Evolutionary conservation across 2,329 filamentous ascomycete species (phyloP).

Genomic region (Cucurbitaria berberidis): DNA sequence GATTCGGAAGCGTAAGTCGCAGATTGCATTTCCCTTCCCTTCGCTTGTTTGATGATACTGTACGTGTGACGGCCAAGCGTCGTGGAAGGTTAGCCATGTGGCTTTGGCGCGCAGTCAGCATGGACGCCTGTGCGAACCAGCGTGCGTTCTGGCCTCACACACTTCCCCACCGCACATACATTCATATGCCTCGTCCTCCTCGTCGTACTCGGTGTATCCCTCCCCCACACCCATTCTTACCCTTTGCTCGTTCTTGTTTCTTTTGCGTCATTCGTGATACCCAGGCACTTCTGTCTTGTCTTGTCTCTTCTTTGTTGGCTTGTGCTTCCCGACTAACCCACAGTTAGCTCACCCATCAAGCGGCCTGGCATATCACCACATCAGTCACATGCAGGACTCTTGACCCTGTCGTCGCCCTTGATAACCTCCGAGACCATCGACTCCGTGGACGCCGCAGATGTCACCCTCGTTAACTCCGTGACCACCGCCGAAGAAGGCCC

Average conservation of each 20-base stretch:
- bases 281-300: slow-evolving; percentile 4
- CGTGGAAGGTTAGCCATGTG: slow-evolving; percentile 9
- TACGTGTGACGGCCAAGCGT: slow-evolving; percentile 9
- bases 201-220: slow-evolving; percentile 9
- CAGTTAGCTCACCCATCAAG: slow-evolving; percentile 36
- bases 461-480: slow-evolving; percentile 40
- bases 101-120: slow-evolving; percentile 25
- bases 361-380: slow-evolving; percentile 54
- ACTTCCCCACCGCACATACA: slow-evolving; percentile 29
- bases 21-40: slow-evolving; percentile 14
- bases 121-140: slow-evolving; percentile 23
- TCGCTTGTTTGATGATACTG: slow-evolving; percentile 11
- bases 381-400: slow-evolving; percentile 56
- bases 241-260: slow-evolving; percentile 17
- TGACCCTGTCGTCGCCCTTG: slow-evolving; percentile 58
- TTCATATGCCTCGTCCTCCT: no score
- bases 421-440: slow-evolving; percentile 51
- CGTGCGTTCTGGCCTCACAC: slow-evolving; percentile 22
- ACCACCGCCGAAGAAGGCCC: slow-evolving; percentile 35
- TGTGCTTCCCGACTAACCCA: slow-evolving; percentile 32
- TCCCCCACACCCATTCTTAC: slow-evolving; percentile 8
- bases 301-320: slow-evolving; percentile 21
- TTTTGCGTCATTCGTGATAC: slow-evolving; percentile 8
- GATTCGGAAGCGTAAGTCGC: slow-evolving; percentile 58
- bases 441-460: slow-evolving; percentile 26